Evolutionary conservation across 768 basidiomycete species (phyloP).

Genomic region (Tremella fuciformis): DNA sequence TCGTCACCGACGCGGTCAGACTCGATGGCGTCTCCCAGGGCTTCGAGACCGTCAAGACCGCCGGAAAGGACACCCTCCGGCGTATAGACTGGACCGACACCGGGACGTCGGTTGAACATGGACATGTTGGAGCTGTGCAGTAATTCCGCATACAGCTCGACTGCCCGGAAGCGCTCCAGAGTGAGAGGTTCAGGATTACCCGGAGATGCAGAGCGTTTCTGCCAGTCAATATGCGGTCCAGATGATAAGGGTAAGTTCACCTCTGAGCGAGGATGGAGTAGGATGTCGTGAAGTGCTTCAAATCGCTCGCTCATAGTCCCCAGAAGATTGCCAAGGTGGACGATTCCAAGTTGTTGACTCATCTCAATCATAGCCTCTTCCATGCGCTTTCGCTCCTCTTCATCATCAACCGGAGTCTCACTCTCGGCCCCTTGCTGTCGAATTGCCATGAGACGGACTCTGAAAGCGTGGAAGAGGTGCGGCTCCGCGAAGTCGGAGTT

Average conservation of each 20-base stretch:
- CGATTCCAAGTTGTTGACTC: conserved; percentile 57
- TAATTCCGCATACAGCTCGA: conserved; percentile 94
- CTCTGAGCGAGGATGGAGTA: conserved; percentile 70
- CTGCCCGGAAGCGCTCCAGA: conserved; percentile 90
- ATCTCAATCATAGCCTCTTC: conserved; percentile 43
- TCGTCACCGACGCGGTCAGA: conserved; percentile 64
- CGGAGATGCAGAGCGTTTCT: conserved; percentile 34
- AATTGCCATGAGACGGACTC: conserved; percentile 76
- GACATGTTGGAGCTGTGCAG: conserved; percentile 98
- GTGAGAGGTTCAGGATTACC: conserved; percentile 76
- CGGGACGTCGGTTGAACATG: conserved; percentile 75
- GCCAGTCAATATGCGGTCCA: conserved; percentile 2
- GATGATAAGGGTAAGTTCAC: conserved; percentile 55
- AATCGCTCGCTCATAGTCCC: conserved; percentile 69
- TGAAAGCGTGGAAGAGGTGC: conserved; percentile 87
- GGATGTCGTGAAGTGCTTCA: conserved; percentile 65
- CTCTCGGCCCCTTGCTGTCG: conserved; percentile 13
- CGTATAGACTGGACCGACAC: conserved; percentile 72
- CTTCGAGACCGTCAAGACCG: conserved; percentile 79
- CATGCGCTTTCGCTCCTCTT: conserved; percentile 39
- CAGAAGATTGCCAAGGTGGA: conserved; percentile 80
- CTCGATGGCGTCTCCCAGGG: conserved; percentile 77
- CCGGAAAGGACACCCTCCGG: conserved; percentile 78
- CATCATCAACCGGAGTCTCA: conserved; percentile 17
- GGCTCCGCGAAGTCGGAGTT: conserved; percentile 99